Conservation (phyloP, 1,284 basidiomycete genomes). For the Ustilago vetiveriae region DNA sequence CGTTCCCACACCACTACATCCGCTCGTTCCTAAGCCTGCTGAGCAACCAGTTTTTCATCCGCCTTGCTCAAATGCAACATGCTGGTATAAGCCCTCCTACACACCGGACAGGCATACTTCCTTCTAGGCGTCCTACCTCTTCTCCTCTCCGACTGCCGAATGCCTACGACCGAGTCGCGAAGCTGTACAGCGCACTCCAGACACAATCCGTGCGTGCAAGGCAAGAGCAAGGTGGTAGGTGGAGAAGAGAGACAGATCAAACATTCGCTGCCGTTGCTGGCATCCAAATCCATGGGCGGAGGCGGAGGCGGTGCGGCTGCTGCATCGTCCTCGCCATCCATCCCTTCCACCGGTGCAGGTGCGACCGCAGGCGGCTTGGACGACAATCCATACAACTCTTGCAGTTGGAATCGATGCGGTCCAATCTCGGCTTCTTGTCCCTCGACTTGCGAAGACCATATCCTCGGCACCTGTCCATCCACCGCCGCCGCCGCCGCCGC, state of each 20-base stretch:
- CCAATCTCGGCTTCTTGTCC: constrained; percentile 64
- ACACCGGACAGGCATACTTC: constrained; percentile 65
- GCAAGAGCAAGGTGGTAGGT: constrained; percentile 62
- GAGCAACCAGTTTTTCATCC: constrained; percentile 56
- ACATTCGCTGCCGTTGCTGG: constrained; percentile 56
- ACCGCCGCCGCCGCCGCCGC: background rate
- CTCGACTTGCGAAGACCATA: constrained; percentile 56
- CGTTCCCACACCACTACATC: no score
- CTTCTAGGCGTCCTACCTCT: constrained; percentile 57
- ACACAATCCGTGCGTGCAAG: constrained; percentile 66
- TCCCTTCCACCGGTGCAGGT: constrained; percentile 15
- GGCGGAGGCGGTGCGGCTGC: constrained; percentile 7
- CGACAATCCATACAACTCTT: constrained; percentile 63
- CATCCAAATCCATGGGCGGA: constrained; percentile 35
- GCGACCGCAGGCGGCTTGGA: constrained; percentile 49
- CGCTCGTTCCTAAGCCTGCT: no score
- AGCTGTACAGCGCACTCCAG: constrained; percentile 63
- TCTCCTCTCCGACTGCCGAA: constrained; percentile 51
- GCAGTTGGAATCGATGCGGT: constrained; percentile 60
- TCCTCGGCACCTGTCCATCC: background rate
- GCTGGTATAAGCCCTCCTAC: constrained; percentile 54
- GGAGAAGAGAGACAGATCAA: constrained; percentile 62
- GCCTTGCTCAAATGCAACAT: constrained; percentile 58
- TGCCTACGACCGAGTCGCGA: constrained; percentile 60
- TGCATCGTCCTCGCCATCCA: constrained; percentile 25